Evolutionary conservation across 2,329 filamentous ascomycete species (phyloP), one percentile per base, ranked within the genome.

Genomic region (Colletotrichum neosansevieriae): DNA sequence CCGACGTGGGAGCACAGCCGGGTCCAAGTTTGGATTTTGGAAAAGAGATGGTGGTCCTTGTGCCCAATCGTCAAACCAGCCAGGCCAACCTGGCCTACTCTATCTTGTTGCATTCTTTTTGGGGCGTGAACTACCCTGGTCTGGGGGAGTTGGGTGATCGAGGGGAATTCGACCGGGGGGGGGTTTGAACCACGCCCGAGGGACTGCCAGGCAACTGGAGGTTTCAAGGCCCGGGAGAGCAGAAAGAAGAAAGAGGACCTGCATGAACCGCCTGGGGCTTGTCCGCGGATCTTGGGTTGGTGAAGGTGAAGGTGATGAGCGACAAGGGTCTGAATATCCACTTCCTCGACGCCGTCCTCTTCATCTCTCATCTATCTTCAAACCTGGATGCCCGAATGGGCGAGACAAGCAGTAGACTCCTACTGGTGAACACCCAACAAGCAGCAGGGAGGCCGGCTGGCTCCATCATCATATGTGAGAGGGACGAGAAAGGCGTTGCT

Each of bases 231-330:
- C 21, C 53, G 54, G 50, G 44, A 15, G 19, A 50, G 58, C 29
- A 21, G 42, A 58, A 58, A 70, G 58, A 68, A 71, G 70, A 58
- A 71, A 70, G 47, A 66, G 63, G 66, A 70, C 70, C 67, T 71
- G 70, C 70, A 71, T 70, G 70, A 71, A 71, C 70, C 58, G 56
- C 59, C 63, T 66, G 40, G 32, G 36, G 65, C 65, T 51, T 64
- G 47, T 50, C 53, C 54, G 45, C 34, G 65, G 61, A 68, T 68
- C 61, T 56, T 45, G 29, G 49, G 60, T 58, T 64, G 65, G 60
- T 54, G 65, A 68, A 63, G 47, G 61, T 63, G 65, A 56, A 47
- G 65, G 32, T 54, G 45, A 65, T 42, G 60, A 12, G 40, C 11
- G 60, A 65, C 65, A 58, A 58, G 65, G 60, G 60, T 63, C 29